phyloP scores from a whole-genome alignment of 148 eudicot species.

The Fagopyrum tataricum region DNA sequence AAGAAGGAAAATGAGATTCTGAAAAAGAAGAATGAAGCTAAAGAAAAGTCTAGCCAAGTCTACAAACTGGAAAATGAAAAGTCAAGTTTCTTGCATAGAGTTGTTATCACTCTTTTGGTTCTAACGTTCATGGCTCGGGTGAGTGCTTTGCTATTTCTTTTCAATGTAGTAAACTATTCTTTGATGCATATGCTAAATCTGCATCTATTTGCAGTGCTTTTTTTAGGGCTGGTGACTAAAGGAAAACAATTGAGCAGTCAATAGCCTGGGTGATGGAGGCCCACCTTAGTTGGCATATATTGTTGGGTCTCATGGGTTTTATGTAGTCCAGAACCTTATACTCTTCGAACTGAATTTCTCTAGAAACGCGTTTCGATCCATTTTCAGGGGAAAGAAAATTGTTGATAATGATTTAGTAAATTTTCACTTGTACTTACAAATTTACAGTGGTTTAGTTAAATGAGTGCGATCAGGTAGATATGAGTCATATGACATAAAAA shows the following conservation, averaged over 20 bases:
- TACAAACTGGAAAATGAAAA: conserved; percentile 2
- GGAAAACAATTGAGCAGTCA: not conserved
- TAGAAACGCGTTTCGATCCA: not conserved
- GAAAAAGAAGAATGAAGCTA: conserved; percentile 29
- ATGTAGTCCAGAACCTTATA: no score
- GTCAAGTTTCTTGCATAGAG: not conserved
- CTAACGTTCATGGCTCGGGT: not conserved
- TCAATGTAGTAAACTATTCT: not conserved
- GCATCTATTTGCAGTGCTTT: no score
- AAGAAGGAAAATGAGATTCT: conserved; percentile 38
- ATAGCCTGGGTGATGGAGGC: not conserved
- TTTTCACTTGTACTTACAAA: no score
- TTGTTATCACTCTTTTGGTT: not conserved
- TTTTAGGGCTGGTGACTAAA: not conserved
- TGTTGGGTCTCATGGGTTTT: not conserved
- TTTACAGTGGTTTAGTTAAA: no score
- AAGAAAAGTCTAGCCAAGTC: conserved; percentile 18
- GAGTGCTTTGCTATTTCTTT: not conserved
- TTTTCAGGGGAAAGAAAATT: no score
- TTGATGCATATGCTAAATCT: no score
- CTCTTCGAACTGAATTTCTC: not conserved
- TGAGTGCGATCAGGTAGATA: no score
- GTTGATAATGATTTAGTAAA: no score
- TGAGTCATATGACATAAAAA: no score
- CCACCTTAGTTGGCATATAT: not conserved